A percentile compares a stretch with the other conserved stretches of the same genome.
phyloP scores from a whole-genome alignment of 768 basidiomycete genomes.

The Krasilnikovozyma curviuscula region DNA sequence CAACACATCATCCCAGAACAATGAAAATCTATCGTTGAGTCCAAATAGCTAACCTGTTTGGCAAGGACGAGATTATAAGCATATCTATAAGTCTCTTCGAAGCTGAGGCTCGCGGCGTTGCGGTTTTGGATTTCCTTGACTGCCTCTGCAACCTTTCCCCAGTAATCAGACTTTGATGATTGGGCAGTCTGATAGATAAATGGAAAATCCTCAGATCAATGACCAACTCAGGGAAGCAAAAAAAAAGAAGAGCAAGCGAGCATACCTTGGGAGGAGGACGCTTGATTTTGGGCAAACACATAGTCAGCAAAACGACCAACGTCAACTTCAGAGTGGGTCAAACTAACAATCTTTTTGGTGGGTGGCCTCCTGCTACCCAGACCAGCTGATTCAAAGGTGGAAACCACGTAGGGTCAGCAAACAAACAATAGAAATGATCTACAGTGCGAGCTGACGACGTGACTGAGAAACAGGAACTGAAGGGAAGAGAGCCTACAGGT shows the following conservation, averaged over 20 bases:
- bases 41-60: constrained; percentile 28
- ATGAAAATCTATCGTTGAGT: background rate
- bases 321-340: too few relatives aligned
- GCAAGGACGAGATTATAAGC: constrained; percentile 85
- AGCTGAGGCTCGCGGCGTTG: constrained; percentile 70
- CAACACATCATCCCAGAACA: background rate
- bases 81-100: constrained; percentile 83
- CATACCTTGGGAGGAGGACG: constrained; percentile 20
- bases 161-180: constrained; percentile 42
- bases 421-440: too few relatives aligned
- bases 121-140: constrained; percentile 89
- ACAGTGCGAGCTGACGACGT: too few relatives aligned
- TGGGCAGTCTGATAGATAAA: background rate
- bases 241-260: background rate
- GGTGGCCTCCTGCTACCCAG: too few relatives aligned
- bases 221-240: background rate
- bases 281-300: constrained; percentile 8
- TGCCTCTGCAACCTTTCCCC: constrained; percentile 59
- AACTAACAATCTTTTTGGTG: constrained; percentile 19
- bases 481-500: too few relatives aligned
- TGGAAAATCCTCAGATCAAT: background rate
- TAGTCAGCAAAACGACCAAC: background rate
- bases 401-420: too few relatives aligned
- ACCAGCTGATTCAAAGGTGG: too few relatives aligned
- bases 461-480: too few relatives aligned